These are phyloP conservation scores for Rubus parviflorus DNA, from an alignment of 306 rosid species.

Conservation along the genomic window DNA sequence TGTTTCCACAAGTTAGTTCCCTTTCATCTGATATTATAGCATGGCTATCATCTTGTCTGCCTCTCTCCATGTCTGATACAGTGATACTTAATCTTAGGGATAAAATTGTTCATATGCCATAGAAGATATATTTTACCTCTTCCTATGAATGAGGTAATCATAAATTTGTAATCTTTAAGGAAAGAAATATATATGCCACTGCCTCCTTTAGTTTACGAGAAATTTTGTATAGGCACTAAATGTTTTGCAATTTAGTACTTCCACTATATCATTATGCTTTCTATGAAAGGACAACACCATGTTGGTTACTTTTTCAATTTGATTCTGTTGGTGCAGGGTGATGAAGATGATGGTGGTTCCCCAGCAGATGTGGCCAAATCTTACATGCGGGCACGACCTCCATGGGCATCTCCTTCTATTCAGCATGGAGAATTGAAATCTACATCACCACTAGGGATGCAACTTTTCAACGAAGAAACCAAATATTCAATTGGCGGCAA, in stretches of 20 bases:
- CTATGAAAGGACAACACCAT: background rate
- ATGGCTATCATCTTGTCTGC: background rate
- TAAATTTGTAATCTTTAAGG: background rate
- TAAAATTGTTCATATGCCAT: background rate
- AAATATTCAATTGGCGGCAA: constrained; percentile 56
- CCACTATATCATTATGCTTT: background rate
- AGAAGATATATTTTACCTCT: background rate
- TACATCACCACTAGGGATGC: constrained; percentile 51
- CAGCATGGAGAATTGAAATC: constrained; percentile 49
- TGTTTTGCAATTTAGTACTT: background rate
- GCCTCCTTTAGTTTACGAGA: background rate
- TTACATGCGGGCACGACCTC: constrained; percentile 80
- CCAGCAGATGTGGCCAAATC: constrained; percentile 88
- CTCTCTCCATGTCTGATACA: background rate
- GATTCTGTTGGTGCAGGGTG: constrained; percentile 45
- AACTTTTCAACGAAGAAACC: constrained; percentile 65
- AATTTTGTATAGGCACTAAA: background rate
- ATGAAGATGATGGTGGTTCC: constrained; percentile 68
- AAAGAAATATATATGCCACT: background rate
- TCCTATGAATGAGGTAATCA: background rate
- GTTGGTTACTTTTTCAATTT: constrained; percentile 7
- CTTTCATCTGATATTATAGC: constrained; percentile 18
- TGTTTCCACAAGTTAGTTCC: constrained; percentile 51
- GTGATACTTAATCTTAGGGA: background rate
- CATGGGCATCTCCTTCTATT: constrained; percentile 82